Conservation (phyloP, 257 asterid genomes). For the Scutellaria barbata region DNA sequence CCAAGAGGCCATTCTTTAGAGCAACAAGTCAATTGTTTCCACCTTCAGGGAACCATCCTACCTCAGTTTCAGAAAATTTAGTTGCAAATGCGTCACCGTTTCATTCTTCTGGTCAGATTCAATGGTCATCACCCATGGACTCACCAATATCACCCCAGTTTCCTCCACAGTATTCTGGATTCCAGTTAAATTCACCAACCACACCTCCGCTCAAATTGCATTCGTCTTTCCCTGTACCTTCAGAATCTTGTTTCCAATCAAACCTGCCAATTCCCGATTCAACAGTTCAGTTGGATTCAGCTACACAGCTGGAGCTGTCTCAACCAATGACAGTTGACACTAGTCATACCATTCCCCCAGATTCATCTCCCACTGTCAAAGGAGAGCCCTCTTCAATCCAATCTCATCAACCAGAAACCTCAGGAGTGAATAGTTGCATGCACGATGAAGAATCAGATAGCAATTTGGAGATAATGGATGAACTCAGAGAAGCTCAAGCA, state of each 20-base stretch:
- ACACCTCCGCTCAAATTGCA: slow-evolving; percentile 34
- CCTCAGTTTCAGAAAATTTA: slow-evolving; percentile 10
- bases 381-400: slow-evolving; percentile 52
- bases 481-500: slow-evolving; percentile 49
- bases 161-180: slow-evolving; percentile 7
- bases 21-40: slow-evolving; percentile 31
- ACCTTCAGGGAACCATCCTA: neutral
- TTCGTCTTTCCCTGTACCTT: slow-evolving; percentile 34
- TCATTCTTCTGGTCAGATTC: slow-evolving; percentile 17
- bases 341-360: neutral
- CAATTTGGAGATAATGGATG: slow-evolving; percentile 34
- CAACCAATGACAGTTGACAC: slow-evolving; percentile 28
- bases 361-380: slow-evolving; percentile 3
- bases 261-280: slow-evolving; percentile 21
- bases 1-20: slow-evolving; percentile 33
- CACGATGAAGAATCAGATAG: slow-evolving; percentile 27
- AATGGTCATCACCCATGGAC: slow-evolving; percentile 27
- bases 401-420: slow-evolving; percentile 25
- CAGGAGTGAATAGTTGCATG: slow-evolving; percentile 14
- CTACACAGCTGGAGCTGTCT: slow-evolving; percentile 10
- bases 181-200: slow-evolving; percentile 30
- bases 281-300: slow-evolving; percentile 24
- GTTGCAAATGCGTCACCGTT: no score
- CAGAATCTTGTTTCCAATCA: slow-evolving; percentile 31
- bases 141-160: slow-evolving; percentile 27